Evolutionary conservation across 768 basidiomycete species (phyloP), one percentile per base, ranked within the genome.

Genomic region (Suillus fuscotomentosus): DNA sequence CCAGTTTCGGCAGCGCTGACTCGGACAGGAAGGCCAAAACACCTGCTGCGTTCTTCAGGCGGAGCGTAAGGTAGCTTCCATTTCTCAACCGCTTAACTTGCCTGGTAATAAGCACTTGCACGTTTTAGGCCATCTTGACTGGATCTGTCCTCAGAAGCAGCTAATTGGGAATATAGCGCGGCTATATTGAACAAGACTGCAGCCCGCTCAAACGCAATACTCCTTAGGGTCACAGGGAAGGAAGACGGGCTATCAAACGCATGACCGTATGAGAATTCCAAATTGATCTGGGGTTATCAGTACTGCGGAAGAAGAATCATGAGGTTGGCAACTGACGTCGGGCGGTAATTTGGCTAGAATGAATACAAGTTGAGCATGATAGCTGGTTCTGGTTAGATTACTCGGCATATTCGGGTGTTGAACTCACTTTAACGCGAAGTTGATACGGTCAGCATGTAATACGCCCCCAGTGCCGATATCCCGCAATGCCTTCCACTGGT

Each of bases 351-450:
- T 98, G 14, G 89, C 87, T 66, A 92, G 76, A 39, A 95, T 84
- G 66, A 90, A 95, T 0, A 88, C 81, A 43, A 98, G 86, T 72
- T 97, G 96, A 4, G 94, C 92, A 69, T 97, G 92, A 73, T 99
- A 99, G 53, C 97, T 98, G 68, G 42, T 43, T 56, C 55, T 13
- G 54, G 56, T 63, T 59, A 66, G 67, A 60, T 38, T 3, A 10
- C 63, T 42, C 60, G 38, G 54, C 34, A 17, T 65, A 63, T 55
- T 53, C 24, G 48, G 42, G 48, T 3, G 42, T 36, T 14, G 60
- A 53, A 83, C 87, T 66, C 69, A 95, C 95, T 82, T 81, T 62
- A 90, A 70, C 54, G 82, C 71, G 5, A 81, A 70, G 66, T 86
- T 76, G 69, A 87, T 75, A 67, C 83, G 84, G 69, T 86, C 82